Evolutionary conservation across 495 filamentous ascomycete genomes (phyloP), one percentile per base, ranked within the genome.

Genomic region (Penicillium psychrofluorescens): DNA sequence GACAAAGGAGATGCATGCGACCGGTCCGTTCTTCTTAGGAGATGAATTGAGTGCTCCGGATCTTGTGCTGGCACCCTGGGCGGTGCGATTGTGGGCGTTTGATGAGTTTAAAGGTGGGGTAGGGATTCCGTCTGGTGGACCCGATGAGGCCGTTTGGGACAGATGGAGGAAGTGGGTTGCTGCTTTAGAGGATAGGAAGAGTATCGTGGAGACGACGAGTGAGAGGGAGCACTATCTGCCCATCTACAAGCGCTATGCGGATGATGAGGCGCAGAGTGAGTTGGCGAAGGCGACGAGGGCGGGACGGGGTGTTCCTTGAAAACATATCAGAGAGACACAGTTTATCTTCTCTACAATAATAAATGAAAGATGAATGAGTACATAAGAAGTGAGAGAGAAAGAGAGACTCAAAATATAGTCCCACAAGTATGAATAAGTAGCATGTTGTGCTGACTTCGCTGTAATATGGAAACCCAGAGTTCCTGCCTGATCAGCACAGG

Each of bases 171-270:
- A 55, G 42, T 88, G 80, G 82, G 46, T 75, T 22, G 62, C 62
- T 38, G 80, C 81, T 11, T 54, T 85, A 4, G 61, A 73, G 38
- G 50, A 50, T 6, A 68, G 79, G 42, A 58, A 72, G 52, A 85
- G 78, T 56, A 71, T 86, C 0, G 63, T 63, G 48, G 66, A 76
- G 54, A 88, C 80, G 0, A 79, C 68, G 63, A 86, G 82, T 49
- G 75, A 79, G 13, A 76, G 62, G 35, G 75, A 80, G 39, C 61
- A 78, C 54, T 85, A 83, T 53, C 53, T 80, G 40, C 71, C 69
- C 2, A 81, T 81, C 40, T 88, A 86, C 57, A 71, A 78, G 58
- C 63, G 79, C 42, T 88, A 88, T 71, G 83, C 81, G 11, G 80
- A 87, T 38, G 74, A 87, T 61, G 77, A 69, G n/a, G 83, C 83